Percentiles rank a stretch among this genome's conserved stretches.
phyloP scores from a whole-genome alignment of 352 stramenopile genomes.

The Phytopythium ostracodes region DNA sequence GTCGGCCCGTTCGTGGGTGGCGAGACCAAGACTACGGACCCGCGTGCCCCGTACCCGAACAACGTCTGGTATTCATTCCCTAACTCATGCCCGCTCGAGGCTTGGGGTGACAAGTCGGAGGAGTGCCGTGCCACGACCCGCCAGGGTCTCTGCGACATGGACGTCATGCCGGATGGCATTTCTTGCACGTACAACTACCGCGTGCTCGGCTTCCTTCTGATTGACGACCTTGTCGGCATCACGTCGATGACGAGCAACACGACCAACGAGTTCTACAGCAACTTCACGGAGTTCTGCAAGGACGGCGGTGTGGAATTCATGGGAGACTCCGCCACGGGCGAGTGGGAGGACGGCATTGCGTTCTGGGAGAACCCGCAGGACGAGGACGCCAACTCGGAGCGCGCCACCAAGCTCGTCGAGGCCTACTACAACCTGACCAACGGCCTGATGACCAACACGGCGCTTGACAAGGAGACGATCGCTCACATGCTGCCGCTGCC shows the following conservation, averaged over 20 bases:
- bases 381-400: constrained; percentile 42
- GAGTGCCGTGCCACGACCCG: constrained; percentile 41
- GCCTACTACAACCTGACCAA: constrained; percentile 53
- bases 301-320: constrained; percentile 60
- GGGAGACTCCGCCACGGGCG: constrained; percentile 22
- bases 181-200: constrained; percentile 62
- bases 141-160: constrained; percentile 49
- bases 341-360: constrained; percentile 50
- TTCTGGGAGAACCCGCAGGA: constrained; percentile 74
- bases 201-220: constrained; percentile 56
- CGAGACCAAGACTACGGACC: constrained; percentile 39
- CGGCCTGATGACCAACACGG: constrained; percentile 26
- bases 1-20: constrained; percentile 66
- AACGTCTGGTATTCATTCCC: constrained; percentile 80
- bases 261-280: constrained; percentile 40
- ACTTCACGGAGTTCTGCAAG: constrained; percentile 65
- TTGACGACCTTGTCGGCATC: constrained; percentile 77
- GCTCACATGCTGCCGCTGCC: constrained; percentile 54
- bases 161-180: constrained; percentile 52
- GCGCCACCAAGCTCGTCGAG: constrained; percentile 42
- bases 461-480: constrained; percentile 27
- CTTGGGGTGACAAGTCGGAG: constrained; percentile 43
- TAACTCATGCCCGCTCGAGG: constrained; percentile 54
- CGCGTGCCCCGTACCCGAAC: constrained; percentile 62
- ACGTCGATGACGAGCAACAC: constrained; percentile 55